Evolutionary conservation across 176 grass and related monocot species (phyloP), one percentile per base, ranked within the genome.

Genomic region (Ampelocalamus luodianensis): DNA sequence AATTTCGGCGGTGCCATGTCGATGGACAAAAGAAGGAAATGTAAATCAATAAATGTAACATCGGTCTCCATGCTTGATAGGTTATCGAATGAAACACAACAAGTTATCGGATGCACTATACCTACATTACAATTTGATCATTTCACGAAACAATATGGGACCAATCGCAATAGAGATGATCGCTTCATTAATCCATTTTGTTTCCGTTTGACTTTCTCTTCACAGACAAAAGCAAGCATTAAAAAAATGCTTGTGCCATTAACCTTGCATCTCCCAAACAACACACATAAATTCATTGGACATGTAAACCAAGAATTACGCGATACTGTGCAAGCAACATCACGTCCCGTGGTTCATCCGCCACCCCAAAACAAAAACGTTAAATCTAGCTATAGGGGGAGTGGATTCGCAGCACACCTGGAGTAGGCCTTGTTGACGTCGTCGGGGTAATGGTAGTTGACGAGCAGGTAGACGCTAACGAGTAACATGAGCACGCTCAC

Each of bases 271-370:
- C 78, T 48, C 11, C 54, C 6, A 70, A 72, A 7, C 13, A 76
- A 43, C 24, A 26, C 32, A 62, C 32, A 62, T 12, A 8, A 62
- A 73, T 14, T 59, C 48, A 66, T 78, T 38, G 58, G 10, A 24
- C 23, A 82, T 8, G 44, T 36, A 74, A 72, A 26, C 36, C 38
- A 40, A 48, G 45, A 80, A 87, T 26, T 59, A 42, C 20, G 43
- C 51, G 61, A 42, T 81, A 99, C 96, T 99, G 96, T 11, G 91
- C 93, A 23, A 99, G 93, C 71, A 93, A 99, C 78, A 96, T 91
- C 12, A 90, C 81, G 58, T 86, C 91, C 37, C 29, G 1, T 0
- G 29, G 29, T 29, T 29, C 29, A 29, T 29, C 29, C 29, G 29
- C 29, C 29, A 29, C 29, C 29, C 29, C 29, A 29, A 29, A 29